Percentiles rank a stretch among this genome's conserved stretches.
phyloP scores from a whole-genome alignment of 345 rosid species.

The Hypericum androsaemum region DNA sequence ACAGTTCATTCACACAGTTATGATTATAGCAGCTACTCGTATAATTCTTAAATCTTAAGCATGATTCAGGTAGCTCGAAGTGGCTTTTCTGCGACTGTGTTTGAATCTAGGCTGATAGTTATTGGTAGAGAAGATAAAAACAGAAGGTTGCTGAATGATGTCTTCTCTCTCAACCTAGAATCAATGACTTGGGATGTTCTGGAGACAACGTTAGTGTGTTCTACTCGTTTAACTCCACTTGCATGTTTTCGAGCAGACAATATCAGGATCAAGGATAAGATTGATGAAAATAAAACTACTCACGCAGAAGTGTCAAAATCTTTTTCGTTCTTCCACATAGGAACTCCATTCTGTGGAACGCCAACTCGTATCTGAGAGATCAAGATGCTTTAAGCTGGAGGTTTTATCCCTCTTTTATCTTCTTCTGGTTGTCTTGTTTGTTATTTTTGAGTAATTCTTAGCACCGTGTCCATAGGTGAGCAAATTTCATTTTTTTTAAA shows the following conservation, averaged over 20 bases:
- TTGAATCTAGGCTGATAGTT: conserved; percentile 61
- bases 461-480: background rate
- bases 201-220: conserved; percentile 53
- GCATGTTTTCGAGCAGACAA: conserved; percentile 41
- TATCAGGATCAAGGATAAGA: conserved; percentile 49
- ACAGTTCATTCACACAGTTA: too few relatives aligned
- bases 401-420: conserved; percentile 21
- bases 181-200: conserved; percentile 74
- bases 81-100: conserved; percentile 79
- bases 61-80: conserved; percentile 74
- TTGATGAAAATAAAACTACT: conserved; percentile 56
- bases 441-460: background rate
- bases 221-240: conserved; percentile 2
- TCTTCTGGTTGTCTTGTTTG: background rate
- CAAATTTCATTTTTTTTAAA: background rate
- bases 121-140: conserved; percentile 90
- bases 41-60: conserved; percentile 13
- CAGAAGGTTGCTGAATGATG: conserved; percentile 75
- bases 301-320: conserved; percentile 65
- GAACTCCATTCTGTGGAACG: conserved; percentile 88
- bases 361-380: conserved; percentile 80
- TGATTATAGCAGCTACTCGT: conserved; percentile 6
- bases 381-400: conserved; percentile 98
- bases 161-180: conserved; percentile 65
- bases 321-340: conserved; percentile 26